phyloP scores from a whole-genome alignment of 768 basidiomycete species.

The Collybia nuda region DNA sequence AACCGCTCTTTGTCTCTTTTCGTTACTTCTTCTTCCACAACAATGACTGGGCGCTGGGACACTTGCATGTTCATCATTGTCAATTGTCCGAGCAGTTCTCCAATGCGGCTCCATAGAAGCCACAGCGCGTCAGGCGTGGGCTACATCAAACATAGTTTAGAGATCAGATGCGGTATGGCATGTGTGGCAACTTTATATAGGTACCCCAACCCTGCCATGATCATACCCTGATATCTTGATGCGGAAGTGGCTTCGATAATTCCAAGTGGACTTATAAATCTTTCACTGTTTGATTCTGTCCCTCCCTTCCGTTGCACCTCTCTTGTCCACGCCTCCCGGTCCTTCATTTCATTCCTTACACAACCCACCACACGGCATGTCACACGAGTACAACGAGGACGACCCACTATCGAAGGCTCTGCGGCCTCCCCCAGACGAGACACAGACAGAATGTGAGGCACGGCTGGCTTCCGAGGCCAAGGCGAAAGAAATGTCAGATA shows the following conservation, averaged over 20 bases:
- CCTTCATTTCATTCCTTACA: background rate
- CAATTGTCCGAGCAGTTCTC: too few species aligned
- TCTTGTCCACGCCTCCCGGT: background rate
- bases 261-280: background rate
- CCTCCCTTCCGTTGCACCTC: background rate
- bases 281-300: background rate
- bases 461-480: conserved; percentile 48
- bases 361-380: background rate
- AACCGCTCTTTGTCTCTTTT: too few species aligned
- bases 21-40: too few species aligned
- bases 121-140: conserved; percentile 1
- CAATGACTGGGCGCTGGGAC: too few species aligned
- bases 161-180: background rate
- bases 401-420: conserved; percentile 51
- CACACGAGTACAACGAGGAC: conserved; percentile 20
- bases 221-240: background rate
- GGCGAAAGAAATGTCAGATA: conserved; percentile 56
- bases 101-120: background rate
- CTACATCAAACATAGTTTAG: background rate
- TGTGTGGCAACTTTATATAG: background rate
- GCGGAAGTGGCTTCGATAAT: background rate
- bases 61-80: too few species aligned
- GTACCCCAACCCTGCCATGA: background rate
- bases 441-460: conserved; percentile 38
- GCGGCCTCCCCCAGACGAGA: conserved; percentile 55